A percentile compares a stretch with the other conserved stretches of the same genome.
Evolutionary conservation across 148 eudicot genomes (phyloP).

Genomic region (Persicaria tinctoria): DNA sequence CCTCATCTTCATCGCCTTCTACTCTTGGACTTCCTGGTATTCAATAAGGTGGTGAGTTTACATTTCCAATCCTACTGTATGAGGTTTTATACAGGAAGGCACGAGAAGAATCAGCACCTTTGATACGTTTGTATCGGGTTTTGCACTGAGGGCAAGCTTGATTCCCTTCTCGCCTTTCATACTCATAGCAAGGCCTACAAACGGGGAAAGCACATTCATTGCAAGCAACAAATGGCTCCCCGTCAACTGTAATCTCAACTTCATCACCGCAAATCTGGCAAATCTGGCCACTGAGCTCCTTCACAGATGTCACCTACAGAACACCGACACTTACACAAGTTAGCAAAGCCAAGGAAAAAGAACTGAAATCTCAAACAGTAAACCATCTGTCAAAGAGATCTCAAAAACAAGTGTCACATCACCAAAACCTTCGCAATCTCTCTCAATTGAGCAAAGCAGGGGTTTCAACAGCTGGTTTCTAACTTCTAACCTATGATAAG

Average conservation of each 20-base stretch:
- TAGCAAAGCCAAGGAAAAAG: not conserved
- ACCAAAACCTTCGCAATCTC: slow-evolving; percentile 5
- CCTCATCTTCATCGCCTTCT: slow-evolving; percentile 92
- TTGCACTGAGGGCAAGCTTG: slow-evolving; percentile 90
- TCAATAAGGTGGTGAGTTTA: slow-evolving; percentile 4
- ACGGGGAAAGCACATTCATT: slow-evolving; percentile 92
- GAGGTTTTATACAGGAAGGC: not conserved
- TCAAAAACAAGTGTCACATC: not conserved
- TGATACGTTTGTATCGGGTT: slow-evolving; percentile 74
- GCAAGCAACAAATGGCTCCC: slow-evolving; percentile 84
- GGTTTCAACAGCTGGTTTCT: not conserved
- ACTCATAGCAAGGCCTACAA: slow-evolving; percentile 84
- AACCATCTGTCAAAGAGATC: not conserved
- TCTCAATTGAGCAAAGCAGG: slow-evolving; percentile 3
- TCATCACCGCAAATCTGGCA: slow-evolving; percentile 91
- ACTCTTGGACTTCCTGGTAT: slow-evolving; percentile 66
- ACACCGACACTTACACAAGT: not conserved
- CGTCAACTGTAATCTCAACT: slow-evolving; percentile 46
- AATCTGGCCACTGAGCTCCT: slow-evolving; percentile 52
- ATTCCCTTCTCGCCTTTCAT: slow-evolving; percentile 80
- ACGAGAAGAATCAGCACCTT: slow-evolving; percentile 30
- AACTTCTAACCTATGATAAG: not conserved
- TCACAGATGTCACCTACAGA: slow-evolving; percentile 44
- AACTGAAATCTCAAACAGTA: not conserved
- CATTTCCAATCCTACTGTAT: not conserved